Conservation (phyloP, 768 basidiomycete species). For the Krasilnikovozyma curviuscula region DNA sequence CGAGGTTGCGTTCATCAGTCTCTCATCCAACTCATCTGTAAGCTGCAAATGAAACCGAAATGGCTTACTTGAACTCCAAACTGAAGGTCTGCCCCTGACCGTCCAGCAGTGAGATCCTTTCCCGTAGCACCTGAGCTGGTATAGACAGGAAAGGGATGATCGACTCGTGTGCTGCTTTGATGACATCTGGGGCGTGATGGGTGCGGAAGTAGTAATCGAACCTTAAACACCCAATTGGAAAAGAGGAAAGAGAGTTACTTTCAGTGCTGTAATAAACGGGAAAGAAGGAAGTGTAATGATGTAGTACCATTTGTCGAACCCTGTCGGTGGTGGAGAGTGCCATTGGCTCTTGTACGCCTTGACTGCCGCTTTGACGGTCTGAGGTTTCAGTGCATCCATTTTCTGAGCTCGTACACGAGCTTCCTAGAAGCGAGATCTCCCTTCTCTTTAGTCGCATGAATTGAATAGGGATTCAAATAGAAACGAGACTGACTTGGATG, state of each 20-base stretch:
- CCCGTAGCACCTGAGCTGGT: not conserved
- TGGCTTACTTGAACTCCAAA: conserved; percentile 5
- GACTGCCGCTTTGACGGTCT: not conserved
- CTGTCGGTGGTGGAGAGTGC: conserved; percentile 1
- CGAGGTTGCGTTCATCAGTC: no score
- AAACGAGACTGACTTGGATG: not conserved
- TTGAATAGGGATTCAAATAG: not conserved
- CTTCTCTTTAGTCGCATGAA: not conserved
- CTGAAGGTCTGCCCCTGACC: conserved; percentile 1
- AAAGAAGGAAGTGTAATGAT: not conserved
- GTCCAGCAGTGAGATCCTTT: not conserved
- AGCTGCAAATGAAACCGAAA: no score
- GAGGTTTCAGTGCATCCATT: not conserved
- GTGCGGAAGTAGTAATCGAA: not conserved
- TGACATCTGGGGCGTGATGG: not conserved
- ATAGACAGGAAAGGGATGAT: conserved; percentile 6
- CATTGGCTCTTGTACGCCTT: not conserved
- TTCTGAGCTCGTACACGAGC: not conserved
- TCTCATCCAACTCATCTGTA: no score
- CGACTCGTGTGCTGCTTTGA: conserved; percentile 1
- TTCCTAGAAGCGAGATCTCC: not conserved
- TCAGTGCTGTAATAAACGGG: not conserved
- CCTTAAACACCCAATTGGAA: not conserved
- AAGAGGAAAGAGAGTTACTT: not conserved
- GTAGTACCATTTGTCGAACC: conserved; percentile 10